These are phyloP conservation scores for Podila clonocystis DNA, from an alignment of 192 early-diverging fungal species.

Conservation along the genomic window DNA sequence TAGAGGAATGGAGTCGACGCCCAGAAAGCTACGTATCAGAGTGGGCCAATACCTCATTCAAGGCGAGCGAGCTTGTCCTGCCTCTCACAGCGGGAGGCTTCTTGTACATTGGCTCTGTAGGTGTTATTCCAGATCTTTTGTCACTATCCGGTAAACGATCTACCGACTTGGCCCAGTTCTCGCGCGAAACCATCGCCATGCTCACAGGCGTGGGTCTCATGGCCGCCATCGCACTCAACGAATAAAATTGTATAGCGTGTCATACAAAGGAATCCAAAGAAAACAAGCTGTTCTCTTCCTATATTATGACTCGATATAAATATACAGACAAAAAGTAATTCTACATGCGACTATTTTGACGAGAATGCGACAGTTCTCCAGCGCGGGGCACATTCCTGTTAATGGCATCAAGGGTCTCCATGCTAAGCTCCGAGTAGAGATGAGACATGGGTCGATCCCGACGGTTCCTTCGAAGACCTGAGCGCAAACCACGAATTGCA, in stretches of 20 bases:
- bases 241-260: slow-evolving; percentile 20
- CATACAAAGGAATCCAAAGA: too few species aligned
- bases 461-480: slow-evolving; percentile 39
- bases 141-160: slow-evolving; percentile 66
- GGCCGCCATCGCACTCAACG: slow-evolving; percentile 79
- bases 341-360: slow-evolving; percentile 31
- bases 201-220: slow-evolving; percentile 77
- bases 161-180: slow-evolving; percentile 59
- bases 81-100: slow-evolving; percentile 91
- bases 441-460: slow-evolving; percentile 50
- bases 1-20: slow-evolving; percentile 64
- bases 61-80: slow-evolving; percentile 80
- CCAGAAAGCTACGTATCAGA: slow-evolving; percentile 48
- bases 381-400: slow-evolving; percentile 26
- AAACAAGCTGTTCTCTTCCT: too few species aligned
- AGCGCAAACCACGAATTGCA: slow-evolving; percentile 46
- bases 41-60: slow-evolving; percentile 60
- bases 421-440: slow-evolving; percentile 48
- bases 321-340: too few species aligned
- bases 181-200: slow-evolving; percentile 74
- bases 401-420: slow-evolving; percentile 35
- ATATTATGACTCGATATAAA: too few species aligned
- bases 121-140: slow-evolving; percentile 85
- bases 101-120: slow-evolving; percentile 90
- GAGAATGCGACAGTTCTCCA: slow-evolving; percentile 32